Percentiles rank a stretch among this genome's conserved stretches.
Conservation (phyloP, 345 rosid species). For the Aquilaria malaccensis region DNA sequence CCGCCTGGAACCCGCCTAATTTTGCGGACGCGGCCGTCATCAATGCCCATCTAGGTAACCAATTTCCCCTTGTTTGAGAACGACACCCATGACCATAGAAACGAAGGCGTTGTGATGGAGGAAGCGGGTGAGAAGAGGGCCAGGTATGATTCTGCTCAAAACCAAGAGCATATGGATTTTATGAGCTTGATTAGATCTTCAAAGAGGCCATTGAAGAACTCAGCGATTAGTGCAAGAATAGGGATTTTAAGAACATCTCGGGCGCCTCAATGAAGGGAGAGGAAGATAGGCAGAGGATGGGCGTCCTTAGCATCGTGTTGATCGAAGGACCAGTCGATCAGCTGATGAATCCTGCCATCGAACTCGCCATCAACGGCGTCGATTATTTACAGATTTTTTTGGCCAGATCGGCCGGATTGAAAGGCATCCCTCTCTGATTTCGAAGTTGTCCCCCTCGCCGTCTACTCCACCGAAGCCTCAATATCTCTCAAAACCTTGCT, state of each 20-base stretch:
- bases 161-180: conserved; percentile 13
- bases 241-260: conserved; percentile 68
- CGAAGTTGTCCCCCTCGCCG: too few species aligned
- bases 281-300: conserved; percentile 82
- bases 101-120: conserved; percentile 14
- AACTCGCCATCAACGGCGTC: too few species aligned
- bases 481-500: too few species aligned
- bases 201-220: conserved; percentile 79
- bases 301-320: too few species aligned
- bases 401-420: too few species aligned
- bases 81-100: conserved; percentile 10
- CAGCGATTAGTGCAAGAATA: conserved; percentile 58
- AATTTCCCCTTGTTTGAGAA: conserved; percentile 24
- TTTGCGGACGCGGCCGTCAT: conserved; percentile 33
- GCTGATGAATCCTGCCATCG: too few species aligned
- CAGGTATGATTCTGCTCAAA: conserved; percentile 11
- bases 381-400: too few species aligned
- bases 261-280: conserved; percentile 74
- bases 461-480: too few species aligned
- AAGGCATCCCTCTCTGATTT: too few species aligned
- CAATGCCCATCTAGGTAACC: conserved; percentile 29
- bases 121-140: conserved; percentile 21
- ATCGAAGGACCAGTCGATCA: too few species aligned
- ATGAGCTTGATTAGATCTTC: conserved; percentile 38
- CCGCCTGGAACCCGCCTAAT: conserved; percentile 27